Conservation (phyloP, 2,329 filamentous ascomycete species). For the Botrytis tulipae region DNA sequence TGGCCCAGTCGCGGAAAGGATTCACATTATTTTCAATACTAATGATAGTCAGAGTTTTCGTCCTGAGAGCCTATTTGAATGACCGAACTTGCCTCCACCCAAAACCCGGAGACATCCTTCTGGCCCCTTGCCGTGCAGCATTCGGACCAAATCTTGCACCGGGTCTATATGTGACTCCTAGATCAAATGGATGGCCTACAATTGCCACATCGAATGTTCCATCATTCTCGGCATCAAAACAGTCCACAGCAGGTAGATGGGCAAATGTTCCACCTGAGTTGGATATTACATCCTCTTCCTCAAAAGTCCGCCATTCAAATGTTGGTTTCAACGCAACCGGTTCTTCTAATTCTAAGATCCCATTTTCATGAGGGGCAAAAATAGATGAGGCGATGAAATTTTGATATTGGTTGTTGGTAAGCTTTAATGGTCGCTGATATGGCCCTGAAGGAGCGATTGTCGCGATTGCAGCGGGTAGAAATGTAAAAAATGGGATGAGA, state of each 20-base stretch:
- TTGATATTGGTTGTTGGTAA: neutral
- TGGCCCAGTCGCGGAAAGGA: conserved; percentile 36
- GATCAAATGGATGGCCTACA: conserved; percentile 37
- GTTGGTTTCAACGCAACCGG: conserved; percentile 30
- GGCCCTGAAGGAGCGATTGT: neutral
- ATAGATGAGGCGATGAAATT: conserved; percentile 27
- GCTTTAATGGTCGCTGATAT: neutral
- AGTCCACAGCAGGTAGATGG: conserved; percentile 34
- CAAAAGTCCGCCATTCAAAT: conserved; percentile 25
- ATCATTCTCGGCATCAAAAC: conserved; percentile 29
- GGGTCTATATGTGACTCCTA: conserved; percentile 36
- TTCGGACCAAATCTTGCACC: conserved; percentile 37
- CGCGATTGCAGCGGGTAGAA: neutral
- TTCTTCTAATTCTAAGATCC: neutral
- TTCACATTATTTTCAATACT: conserved; percentile 36
- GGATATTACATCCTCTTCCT: conserved; percentile 16
- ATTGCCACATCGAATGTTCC: conserved; percentile 37
- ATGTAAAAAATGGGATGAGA: neutral
- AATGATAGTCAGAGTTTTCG: conserved; percentile 18
- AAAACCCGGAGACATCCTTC: conserved; percentile 29
- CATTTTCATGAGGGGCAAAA: conserved; percentile 17
- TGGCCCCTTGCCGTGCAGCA: conserved; percentile 34
- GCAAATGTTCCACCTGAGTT: conserved; percentile 31
- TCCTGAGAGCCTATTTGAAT: neutral
- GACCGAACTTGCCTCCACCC: conserved; percentile 33